Conservation (phyloP, 2,329 filamentous ascomycete species). For the Fonsecaea pedrosoi region DNA sequence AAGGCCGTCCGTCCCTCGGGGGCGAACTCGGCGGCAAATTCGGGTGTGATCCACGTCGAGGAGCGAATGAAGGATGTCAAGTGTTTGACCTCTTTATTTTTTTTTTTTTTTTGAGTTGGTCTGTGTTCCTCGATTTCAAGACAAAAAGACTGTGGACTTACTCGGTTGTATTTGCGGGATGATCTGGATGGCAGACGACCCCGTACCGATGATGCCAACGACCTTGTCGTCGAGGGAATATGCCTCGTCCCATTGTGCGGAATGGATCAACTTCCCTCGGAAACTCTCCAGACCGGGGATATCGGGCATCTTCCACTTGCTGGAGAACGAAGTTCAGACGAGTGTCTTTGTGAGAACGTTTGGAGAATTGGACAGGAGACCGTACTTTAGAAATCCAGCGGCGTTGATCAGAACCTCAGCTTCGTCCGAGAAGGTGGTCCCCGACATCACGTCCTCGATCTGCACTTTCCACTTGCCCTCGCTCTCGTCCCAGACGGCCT, state of each 20-base stretch:
- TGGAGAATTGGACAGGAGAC: background rate
- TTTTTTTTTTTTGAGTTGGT: background rate
- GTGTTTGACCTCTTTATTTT: slow-evolving; percentile 22
- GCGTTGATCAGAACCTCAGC: slow-evolving; percentile 64
- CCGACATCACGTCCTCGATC: slow-evolving; percentile 24
- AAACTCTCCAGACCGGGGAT: slow-evolving; percentile 43
- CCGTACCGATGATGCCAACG: slow-evolving; percentile 40
- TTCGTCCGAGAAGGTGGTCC: slow-evolving; percentile 25
- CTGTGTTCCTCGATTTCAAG: background rate
- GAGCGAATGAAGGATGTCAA: slow-evolving; percentile 41
- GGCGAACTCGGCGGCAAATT: slow-evolving; percentile 24
- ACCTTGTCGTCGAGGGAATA: slow-evolving; percentile 31
- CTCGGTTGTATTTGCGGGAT: slow-evolving; percentile 41
- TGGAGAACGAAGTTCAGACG: slow-evolving; percentile 1
- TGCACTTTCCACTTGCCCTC: slow-evolving; percentile 62
- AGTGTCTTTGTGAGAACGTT: background rate
- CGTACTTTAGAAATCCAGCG: slow-evolving; percentile 63
- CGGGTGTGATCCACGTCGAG: slow-evolving; percentile 41
- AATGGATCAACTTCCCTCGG: slow-evolving; percentile 49
- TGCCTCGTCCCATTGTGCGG: slow-evolving; percentile 48
- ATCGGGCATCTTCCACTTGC: slow-evolving; percentile 37
- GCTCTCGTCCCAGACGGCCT: slow-evolving; percentile 61
- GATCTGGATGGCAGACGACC: slow-evolving; percentile 39
- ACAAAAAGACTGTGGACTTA: background rate
- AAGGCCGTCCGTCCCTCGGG: slow-evolving; percentile 14